Percentiles rank a stretch among this genome's conserved stretches.
These are phyloP conservation scores for Amaranthus palmeri DNA, from an alignment of 148 eudicot species.

Conservation along the genomic window DNA sequence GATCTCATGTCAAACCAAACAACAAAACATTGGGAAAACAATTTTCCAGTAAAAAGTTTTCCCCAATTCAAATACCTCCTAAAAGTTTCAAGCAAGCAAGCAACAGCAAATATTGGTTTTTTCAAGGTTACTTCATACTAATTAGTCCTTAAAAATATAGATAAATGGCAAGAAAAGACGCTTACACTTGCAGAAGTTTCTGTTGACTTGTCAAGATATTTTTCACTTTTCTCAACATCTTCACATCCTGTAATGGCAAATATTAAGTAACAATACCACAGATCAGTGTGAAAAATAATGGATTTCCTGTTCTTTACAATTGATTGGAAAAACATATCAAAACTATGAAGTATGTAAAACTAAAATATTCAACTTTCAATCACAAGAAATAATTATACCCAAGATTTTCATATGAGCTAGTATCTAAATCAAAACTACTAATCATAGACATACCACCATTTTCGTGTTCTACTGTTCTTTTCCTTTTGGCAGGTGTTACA, in stretches of 20 bases:
- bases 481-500: constrained; percentile 41
- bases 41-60: too few species aligned
- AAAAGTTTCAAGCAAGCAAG: neutral
- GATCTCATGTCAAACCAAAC: neutral
- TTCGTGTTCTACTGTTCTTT: constrained; percentile 28
- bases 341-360: neutral
- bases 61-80: too few species aligned
- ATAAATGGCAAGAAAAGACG: constrained; percentile 2
- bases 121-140: neutral
- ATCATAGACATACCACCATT: constrained; percentile 25
- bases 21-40: too few species aligned
- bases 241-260: constrained; percentile 31
- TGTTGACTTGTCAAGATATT: constrained; percentile 25
- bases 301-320: neutral
- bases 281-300: neutral
- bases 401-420: neutral
- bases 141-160: neutral
- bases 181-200: constrained; percentile 40
- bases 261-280: neutral
- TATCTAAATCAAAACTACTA: neutral
- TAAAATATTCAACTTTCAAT: neutral
- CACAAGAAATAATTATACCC: neutral
- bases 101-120: neutral
- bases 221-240: constrained; percentile 26
- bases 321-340: neutral